These are phyloP conservation scores for Populus hybrid DNA, from an alignment of 441 rosid species.

Conservation along the genomic window DNA sequence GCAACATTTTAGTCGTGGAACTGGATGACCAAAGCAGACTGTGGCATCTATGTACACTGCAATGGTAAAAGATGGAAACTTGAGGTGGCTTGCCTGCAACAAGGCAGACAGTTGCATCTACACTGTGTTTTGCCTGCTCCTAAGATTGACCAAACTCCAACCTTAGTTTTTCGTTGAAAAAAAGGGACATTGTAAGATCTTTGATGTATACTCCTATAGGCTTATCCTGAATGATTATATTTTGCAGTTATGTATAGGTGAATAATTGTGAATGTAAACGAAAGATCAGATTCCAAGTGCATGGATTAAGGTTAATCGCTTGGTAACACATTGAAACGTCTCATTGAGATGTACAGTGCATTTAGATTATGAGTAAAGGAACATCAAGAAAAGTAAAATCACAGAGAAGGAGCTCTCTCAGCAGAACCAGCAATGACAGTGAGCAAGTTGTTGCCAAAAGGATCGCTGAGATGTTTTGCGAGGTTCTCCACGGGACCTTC, in stretches of 20 bases:
- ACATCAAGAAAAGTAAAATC: conserved; percentile 18
- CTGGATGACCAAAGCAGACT: too few species aligned
- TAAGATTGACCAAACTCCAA: too few species aligned
- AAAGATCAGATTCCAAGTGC: not conserved
- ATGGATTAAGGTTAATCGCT: not conserved
- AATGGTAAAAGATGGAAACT: too few species aligned
- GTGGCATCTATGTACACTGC: too few species aligned
- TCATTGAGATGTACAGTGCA: not conserved
- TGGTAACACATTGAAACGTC: not conserved
- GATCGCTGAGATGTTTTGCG: conserved; percentile 87
- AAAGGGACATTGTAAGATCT: too few species aligned
- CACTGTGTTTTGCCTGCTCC: too few species aligned
- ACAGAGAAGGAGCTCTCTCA: conserved; percentile 87
- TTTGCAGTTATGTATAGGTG: not conserved
- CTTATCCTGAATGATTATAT: not conserved
- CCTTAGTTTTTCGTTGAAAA: too few species aligned
- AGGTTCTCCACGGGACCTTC: conserved; percentile 97
- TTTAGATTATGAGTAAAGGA: not conserved
- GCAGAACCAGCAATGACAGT: conserved; percentile 72
- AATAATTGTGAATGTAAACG: not conserved
- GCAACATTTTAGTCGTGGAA: too few species aligned
- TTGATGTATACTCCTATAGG: too few species aligned
- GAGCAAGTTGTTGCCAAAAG: conserved; percentile 97
- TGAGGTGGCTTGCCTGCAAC: too few species aligned
- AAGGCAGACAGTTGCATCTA: too few species aligned